Conservation (phyloP, 1,284 basidiomycete species). For the Caloboletus firmus region DNA sequence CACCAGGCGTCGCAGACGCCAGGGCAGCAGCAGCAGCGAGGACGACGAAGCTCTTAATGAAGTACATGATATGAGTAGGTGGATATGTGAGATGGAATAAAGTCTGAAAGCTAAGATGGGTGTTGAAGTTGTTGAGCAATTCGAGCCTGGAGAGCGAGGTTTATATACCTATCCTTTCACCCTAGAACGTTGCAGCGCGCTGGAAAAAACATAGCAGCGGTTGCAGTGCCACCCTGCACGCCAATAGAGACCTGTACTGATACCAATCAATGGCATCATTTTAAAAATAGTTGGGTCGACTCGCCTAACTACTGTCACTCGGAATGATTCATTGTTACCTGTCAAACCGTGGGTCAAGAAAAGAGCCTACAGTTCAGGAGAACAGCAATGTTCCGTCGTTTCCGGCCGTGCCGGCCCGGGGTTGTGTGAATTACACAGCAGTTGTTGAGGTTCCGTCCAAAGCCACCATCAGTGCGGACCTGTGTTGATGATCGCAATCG, state of each 20-base stretch:
- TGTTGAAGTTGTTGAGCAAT: neutral
- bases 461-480: neutral
- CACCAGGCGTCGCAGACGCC: constrained; percentile 8
- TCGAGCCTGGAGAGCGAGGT: neutral
- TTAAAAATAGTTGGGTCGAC: neutral
- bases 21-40: constrained; percentile 3
- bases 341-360: neutral
- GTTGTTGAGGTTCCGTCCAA: neutral
- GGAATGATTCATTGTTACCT: neutral
- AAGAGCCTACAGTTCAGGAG: no score
- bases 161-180: neutral
- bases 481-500: no score
- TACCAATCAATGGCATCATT: neutral
- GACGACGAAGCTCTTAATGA: neutral
- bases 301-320: neutral
- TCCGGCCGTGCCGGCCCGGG: neutral
- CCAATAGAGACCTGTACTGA: neutral
- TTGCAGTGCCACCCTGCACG: neutral
- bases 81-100: neutral
- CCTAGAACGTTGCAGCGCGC: neutral
- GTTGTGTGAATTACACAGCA: neutral
- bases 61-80: constrained; percentile 1
- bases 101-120: neutral
- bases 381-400: no score
- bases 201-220: neutral